A percentile compares a stretch with the other conserved stretches of the same genome.
These are phyloP conservation scores for Ligustrum vulgare DNA, from an alignment of 257 asterid genomes.

Conservation along the genomic window DNA sequence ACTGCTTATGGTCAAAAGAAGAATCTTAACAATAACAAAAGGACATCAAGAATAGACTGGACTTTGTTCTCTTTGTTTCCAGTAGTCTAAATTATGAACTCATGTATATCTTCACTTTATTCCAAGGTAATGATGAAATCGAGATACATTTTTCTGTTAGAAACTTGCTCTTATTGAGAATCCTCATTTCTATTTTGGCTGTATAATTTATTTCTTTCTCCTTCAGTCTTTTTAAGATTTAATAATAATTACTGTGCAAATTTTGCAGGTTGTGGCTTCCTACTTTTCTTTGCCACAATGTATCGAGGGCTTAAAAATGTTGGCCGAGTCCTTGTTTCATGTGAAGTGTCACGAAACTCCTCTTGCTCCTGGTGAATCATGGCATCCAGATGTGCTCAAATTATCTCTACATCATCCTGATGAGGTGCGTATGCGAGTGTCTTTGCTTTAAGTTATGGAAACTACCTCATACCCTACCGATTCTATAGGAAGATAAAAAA, in stretches of 20 bases:
- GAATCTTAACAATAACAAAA: neutral
- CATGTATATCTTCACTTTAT: neutral
- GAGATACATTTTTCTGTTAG: neutral
- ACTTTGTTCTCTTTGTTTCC: conserved; percentile 1
- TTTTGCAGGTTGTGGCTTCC: conserved; percentile 66
- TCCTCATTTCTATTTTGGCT: neutral
- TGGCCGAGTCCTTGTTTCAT: conserved; percentile 86
- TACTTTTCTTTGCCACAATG: conserved; percentile 77
- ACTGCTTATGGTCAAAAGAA: neutral
- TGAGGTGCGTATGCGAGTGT: conserved; percentile 58
- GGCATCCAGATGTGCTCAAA: conserved; percentile 98
- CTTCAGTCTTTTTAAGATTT: conserved; percentile 14
- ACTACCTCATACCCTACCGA: conserved; percentile 5
- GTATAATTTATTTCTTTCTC: conserved; percentile 5
- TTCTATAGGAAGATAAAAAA: neutral
- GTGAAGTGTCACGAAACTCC: conserved; percentile 61
- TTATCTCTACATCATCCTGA: conserved; percentile 74
- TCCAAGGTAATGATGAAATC: neutral
- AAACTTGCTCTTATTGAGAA: conserved; percentile 1
- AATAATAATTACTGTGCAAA: conserved; percentile 11
- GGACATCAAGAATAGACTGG: conserved; percentile 1
- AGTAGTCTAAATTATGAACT: neutral
- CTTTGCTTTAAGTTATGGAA: conserved; percentile 22
- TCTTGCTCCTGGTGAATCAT: conserved; percentile 89
- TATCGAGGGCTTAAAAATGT: conserved; percentile 80